These are phyloP conservation scores for Hypoxylon rickii DNA, from an alignment of 495 filamentous ascomycete species.

Conservation along the genomic window DNA sequence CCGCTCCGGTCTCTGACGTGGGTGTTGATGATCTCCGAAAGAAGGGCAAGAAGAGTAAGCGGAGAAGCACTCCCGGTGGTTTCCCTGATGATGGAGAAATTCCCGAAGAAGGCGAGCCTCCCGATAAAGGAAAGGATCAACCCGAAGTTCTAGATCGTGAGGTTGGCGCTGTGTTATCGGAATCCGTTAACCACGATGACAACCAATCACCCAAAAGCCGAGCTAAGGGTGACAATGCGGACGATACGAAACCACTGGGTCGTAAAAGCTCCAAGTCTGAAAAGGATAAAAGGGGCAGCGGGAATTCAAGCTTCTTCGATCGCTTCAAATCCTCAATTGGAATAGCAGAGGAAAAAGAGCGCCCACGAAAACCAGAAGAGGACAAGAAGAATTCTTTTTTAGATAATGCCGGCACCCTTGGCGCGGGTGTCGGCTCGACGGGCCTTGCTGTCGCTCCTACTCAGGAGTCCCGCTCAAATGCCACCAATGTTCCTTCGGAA, in stretches of 20 bases:
- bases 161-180: conserved; percentile 50
- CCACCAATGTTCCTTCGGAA: conserved; percentile 44
- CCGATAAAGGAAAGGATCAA: conserved; percentile 37
- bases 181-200: conserved; percentile 39
- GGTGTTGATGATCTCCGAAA: conserved; percentile 15
- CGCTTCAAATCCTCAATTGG: conserved; percentile 41
- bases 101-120: conserved; percentile 27
- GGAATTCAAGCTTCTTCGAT: conserved; percentile 43
- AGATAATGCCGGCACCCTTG: conserved; percentile 65
- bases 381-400: conserved; percentile 61
- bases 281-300: conserved; percentile 38
- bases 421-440: conserved; percentile 63
- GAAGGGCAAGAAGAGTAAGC: conserved; percentile 32
- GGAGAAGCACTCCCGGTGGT: conserved; percentile 16
- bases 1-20: conserved; percentile 10
- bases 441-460: conserved; percentile 49
- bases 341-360: conserved; percentile 33
- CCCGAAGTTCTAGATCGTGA: conserved; percentile 43
- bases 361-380: conserved; percentile 33
- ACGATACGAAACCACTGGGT: conserved; percentile 46
- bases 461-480: conserved; percentile 48
- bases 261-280: conserved; percentile 36
- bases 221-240: conserved; percentile 31
- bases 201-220: conserved; percentile 37
- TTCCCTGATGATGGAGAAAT: conserved; percentile 17